Evolutionary conservation across 2,329 filamentous ascomycete genomes (phyloP).

Genomic region (Thelonectria olida): DNA sequence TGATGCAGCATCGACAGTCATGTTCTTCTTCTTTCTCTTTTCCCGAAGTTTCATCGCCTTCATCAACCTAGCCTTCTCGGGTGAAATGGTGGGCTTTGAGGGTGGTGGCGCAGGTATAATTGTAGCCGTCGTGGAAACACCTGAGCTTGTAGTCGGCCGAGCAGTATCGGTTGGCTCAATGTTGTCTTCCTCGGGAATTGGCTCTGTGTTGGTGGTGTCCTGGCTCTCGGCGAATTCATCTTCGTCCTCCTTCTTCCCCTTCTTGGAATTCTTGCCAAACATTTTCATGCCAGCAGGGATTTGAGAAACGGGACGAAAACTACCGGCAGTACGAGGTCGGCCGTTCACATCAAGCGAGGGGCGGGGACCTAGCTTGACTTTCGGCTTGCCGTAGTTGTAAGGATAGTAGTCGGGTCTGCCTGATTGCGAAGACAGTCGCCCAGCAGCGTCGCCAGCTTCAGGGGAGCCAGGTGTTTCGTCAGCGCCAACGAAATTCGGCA

Average conservation of each 20-base stretch:
- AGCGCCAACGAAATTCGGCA: constrained; percentile 61
- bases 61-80: constrained; percentile 92
- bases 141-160: constrained; percentile 57
- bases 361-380: constrained; percentile 88
- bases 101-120: constrained; percentile 53
- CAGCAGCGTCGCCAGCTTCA: constrained; percentile 52
- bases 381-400: constrained; percentile 71
- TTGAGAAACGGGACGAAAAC: constrained; percentile 77
- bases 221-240: constrained; percentile 50
- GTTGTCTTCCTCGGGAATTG: constrained; percentile 44
- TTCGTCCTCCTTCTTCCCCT: constrained; percentile 45
- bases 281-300: constrained; percentile 84
- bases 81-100: constrained; percentile 69
- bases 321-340: constrained; percentile 68
- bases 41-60: constrained; percentile 92
- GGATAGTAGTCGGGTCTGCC: constrained; percentile 60
- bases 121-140: constrained; percentile 52
- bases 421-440: constrained; percentile 62
- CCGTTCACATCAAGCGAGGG: constrained; percentile 75
- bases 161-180: constrained; percentile 33
- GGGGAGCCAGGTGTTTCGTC: constrained; percentile 57
- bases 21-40: constrained; percentile 68
- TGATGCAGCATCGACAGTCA: constrained; percentile 39
- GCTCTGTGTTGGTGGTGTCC: constrained; percentile 47
- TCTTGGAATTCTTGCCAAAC: constrained; percentile 67